These are phyloP conservation scores for Psidium friedrichsthalianum DNA, from an alignment of 345 rosid species.

Conservation along the genomic window DNA sequence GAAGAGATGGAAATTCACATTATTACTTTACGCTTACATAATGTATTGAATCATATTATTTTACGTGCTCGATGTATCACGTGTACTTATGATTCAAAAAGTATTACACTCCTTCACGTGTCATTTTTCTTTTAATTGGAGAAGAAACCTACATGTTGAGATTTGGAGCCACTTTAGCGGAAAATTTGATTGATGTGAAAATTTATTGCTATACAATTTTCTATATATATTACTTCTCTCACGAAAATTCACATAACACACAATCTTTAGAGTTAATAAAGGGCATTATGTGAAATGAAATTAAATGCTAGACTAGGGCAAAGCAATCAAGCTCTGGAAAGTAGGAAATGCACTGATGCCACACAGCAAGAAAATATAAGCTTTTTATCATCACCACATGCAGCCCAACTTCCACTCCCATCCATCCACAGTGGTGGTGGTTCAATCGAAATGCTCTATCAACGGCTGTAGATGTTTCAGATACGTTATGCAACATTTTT, in stretches of 20 bases:
- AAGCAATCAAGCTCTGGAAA: neutral
- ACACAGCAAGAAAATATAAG: neutral
- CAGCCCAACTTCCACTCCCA: neutral
- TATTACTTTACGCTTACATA: neutral
- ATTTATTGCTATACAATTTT: neutral
- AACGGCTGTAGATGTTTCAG: neutral
- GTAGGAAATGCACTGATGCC: neutral
- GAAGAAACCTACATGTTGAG: neutral
- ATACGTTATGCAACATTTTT: neutral
- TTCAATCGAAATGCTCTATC: neutral
- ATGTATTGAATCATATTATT: neutral
- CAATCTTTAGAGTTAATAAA: too few relatives aligned
- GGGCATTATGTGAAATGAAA: too few relatives aligned
- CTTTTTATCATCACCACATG: neutral
- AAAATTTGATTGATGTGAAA: neutral
- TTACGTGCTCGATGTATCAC: neutral
- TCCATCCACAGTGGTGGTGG: neutral
- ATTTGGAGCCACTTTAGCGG: neutral
- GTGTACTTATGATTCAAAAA: neutral
- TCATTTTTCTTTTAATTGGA: neutral
- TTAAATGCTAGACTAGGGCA: neutral
- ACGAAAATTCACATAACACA: neutral
- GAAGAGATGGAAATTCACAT: too few relatives aligned
- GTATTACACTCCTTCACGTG: neutral
- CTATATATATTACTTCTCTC: neutral